Percentiles rank a stretch among this genome's conserved stretches.
Evolutionary conservation across 331 rosid genomes (phyloP).

Genomic region (Pyracantha coccinea): DNA sequence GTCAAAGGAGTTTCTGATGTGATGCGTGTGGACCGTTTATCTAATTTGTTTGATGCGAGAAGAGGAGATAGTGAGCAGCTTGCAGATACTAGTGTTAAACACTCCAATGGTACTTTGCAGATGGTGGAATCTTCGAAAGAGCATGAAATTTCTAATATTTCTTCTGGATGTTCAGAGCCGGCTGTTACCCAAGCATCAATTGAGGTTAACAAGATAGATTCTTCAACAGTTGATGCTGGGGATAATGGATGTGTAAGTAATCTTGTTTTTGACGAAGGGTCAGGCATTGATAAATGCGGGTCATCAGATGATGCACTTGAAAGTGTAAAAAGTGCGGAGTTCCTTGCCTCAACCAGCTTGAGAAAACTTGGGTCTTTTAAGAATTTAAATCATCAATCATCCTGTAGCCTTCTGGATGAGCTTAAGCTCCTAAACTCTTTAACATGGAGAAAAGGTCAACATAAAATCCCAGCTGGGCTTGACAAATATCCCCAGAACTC

Average conservation of each 20-base stretch:
- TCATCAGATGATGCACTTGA: constrained; percentile 44
- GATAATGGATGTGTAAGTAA: constrained; percentile 31
- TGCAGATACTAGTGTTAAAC: constrained; percentile 21
- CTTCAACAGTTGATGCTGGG: constrained; percentile 30
- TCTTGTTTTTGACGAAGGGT: constrained; percentile 47
- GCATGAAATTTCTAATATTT: constrained; percentile 38
- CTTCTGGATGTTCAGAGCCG: constrained; percentile 51
- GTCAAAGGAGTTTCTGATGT: constrained; percentile 34
- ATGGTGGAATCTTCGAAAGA: constrained; percentile 23
- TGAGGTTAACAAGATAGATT: constrained; percentile 36
- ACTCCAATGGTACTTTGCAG: constrained; percentile 18
- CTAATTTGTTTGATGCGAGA: constrained; percentile 23
- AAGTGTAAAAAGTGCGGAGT: constrained; percentile 39
- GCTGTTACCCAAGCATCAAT: constrained; percentile 38
- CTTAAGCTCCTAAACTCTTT: constrained; percentile 51
- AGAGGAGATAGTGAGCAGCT: constrained; percentile 22
- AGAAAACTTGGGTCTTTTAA: constrained; percentile 18
- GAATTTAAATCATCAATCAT: constrained; percentile 30
- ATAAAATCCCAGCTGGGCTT: constrained; percentile 22
- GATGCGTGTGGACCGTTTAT: constrained; percentile 17
- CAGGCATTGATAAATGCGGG: constrained; percentile 40
- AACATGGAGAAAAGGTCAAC: constrained; percentile 41
- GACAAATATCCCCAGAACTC: constrained; percentile 16
- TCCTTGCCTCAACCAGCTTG: constrained; percentile 23
- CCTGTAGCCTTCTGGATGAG: constrained; percentile 46